Evolutionary conservation across 768 basidiomycete genomes (phyloP).

Genomic region (Calvatia gigantea): DNA sequence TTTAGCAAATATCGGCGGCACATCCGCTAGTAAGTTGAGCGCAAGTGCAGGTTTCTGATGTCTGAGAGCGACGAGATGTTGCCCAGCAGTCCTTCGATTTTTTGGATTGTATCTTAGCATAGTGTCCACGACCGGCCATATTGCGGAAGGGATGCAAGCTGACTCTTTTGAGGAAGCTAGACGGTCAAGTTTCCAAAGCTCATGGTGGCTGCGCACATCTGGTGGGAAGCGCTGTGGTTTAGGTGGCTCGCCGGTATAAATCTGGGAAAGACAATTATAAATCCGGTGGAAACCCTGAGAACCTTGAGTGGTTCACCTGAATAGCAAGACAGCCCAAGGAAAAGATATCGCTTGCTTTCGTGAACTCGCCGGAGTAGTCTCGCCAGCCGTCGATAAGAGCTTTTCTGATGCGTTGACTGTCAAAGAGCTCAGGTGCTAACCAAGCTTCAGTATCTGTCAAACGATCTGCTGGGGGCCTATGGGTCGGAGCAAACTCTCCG

Average conservation of each 20-base stretch:
- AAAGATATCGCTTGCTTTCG: slow-evolving; percentile 21
- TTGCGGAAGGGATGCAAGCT: slow-evolving; percentile 10
- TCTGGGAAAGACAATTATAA: slow-evolving; percentile 1
- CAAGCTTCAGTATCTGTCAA: slow-evolving; percentile 15
- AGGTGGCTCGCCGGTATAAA: slow-evolving; percentile 17
- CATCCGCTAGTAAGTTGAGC: slow-evolving; percentile 3
- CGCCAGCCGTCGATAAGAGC: slow-evolving; percentile 21
- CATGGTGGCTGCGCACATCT: slow-evolving; percentile 6
- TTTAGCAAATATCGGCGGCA: slow-evolving; percentile 16
- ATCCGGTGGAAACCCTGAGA: neutral
- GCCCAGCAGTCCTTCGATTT: neutral
- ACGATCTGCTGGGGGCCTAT: slow-evolving; percentile 14
- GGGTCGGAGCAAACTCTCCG: slow-evolving; percentile 20
- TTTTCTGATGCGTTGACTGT: slow-evolving; percentile 11
- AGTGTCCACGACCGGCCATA: slow-evolving; percentile 10
- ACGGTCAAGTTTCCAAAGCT: slow-evolving; percentile 11
- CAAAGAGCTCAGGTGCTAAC: slow-evolving; percentile 21
- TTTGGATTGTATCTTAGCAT: slow-evolving; percentile 16
- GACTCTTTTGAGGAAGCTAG: slow-evolving; percentile 10
- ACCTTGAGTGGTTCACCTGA: slow-evolving; percentile 13
- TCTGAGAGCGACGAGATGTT: neutral
- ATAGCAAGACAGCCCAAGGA: slow-evolving; percentile 20
- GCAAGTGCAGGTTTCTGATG: neutral
- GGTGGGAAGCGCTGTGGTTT: slow-evolving; percentile 14
- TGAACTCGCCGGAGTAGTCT: slow-evolving; percentile 23